Conservation (phyloP, 2,329 filamentous ascomycete genomes). For the Teratosphaeria epicoccoides region DNA sequence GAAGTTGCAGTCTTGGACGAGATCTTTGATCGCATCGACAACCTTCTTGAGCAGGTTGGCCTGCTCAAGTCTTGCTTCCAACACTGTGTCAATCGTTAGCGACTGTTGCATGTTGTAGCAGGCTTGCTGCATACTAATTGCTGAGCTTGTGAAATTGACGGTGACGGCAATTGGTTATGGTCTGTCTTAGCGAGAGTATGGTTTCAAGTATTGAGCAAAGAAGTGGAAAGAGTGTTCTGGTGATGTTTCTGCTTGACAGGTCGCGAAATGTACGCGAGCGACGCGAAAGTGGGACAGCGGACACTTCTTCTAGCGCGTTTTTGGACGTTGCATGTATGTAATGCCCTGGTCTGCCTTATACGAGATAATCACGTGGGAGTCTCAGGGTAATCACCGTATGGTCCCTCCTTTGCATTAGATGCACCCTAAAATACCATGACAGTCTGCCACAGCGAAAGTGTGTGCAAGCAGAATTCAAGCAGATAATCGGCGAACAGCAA, state of each 20-base stretch:
- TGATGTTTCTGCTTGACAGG: not conserved
- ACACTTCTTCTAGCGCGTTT: not conserved
- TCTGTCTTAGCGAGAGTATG: not conserved
- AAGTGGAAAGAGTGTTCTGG: not conserved
- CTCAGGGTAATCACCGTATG: too few species aligned
- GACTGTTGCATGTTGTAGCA: not conserved
- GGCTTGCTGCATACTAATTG: not conserved
- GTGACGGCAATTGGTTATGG: not conserved
- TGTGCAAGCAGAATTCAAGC: too few species aligned
- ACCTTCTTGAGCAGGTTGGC: constrained; percentile 94
- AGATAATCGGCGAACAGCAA: too few species aligned
- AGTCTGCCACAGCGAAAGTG: too few species aligned
- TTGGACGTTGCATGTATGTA: too few species aligned
- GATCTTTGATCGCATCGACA: constrained; percentile 97
- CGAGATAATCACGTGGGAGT: too few species aligned
- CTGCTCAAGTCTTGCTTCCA: constrained; percentile 96
- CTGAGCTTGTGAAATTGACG: not conserved
- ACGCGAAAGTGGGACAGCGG: not conserved
- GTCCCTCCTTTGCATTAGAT: too few species aligned
- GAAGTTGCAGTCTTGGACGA: constrained; percentile 99
- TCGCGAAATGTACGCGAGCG: not conserved
- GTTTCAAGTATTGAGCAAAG: not conserved
- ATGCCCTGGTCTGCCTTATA: too few species aligned
- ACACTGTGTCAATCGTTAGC: constrained; percentile 40
- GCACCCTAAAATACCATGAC: too few species aligned